These are phyloP conservation scores for Coemansia sp. DNA, from an alignment of 192 early-diverging fungal genomes.

Conservation along the genomic window DNA sequence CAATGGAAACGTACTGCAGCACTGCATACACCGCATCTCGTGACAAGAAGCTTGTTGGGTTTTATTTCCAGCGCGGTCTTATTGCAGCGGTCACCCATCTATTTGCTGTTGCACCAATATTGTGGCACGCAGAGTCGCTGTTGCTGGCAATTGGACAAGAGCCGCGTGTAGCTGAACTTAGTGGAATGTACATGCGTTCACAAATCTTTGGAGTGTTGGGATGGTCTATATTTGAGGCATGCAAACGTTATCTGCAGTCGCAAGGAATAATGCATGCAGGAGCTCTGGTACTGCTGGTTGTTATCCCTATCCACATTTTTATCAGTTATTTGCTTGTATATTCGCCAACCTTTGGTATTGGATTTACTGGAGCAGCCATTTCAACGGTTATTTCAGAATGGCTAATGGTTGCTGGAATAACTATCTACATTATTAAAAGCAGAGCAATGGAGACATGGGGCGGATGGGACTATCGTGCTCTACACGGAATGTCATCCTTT, in stretches of 20 bases:
- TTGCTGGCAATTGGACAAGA: conserved; percentile 74
- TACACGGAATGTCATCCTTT: conserved; percentile 62
- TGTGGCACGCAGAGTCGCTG: conserved; percentile 64
- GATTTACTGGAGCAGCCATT: conserved; percentile 79
- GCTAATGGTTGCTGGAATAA: conserved; percentile 62
- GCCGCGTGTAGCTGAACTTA: conserved; percentile 59
- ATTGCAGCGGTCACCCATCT: conserved; percentile 66
- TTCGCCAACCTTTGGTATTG: conserved; percentile 60
- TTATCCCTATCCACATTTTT: conserved; percentile 68
- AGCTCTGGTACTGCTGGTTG: conserved; percentile 66
- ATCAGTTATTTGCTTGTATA: conserved; percentile 78
- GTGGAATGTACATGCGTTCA: conserved; percentile 63
- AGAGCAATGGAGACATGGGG: conserved; percentile 78
- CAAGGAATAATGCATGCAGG: conserved; percentile 84
- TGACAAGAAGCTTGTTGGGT: conserved; percentile 60
- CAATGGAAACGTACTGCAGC: conserved; percentile 66
- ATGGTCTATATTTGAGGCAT: conserved; percentile 72
- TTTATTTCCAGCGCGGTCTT: conserved; percentile 71
- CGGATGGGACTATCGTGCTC: conserved; percentile 69
- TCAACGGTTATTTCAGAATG: conserved; percentile 68
- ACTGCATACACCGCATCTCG: conserved; percentile 62
- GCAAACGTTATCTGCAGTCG: conserved; percentile 77
- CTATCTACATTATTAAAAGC: conserved; percentile 61
- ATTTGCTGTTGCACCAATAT: conserved; percentile 68
- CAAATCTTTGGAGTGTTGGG: conserved; percentile 71